Conservation (phyloP, 495 filamentous ascomycete species). For the Tuber magnatum region DNA sequence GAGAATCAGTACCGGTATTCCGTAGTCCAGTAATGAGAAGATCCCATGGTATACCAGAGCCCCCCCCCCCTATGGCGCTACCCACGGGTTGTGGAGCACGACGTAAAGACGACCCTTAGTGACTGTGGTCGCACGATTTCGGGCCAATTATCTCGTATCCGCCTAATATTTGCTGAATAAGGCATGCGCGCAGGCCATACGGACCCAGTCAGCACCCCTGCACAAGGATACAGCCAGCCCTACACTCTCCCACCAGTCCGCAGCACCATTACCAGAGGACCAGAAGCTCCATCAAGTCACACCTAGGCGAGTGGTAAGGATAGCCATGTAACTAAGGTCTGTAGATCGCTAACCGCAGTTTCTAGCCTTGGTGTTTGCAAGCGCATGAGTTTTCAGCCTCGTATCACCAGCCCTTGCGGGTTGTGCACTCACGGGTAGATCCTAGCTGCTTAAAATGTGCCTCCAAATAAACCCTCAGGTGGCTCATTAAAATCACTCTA, state of each 20-base stretch:
- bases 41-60: not conserved
- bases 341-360: not conserved
- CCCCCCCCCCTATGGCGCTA: not conserved
- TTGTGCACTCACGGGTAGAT: not conserved
- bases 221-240: not conserved
- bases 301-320: not conserved
- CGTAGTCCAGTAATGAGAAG: not conserved
- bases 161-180: not conserved
- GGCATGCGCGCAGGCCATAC: not conserved
- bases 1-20: not conserved
- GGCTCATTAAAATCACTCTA: not conserved
- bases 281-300: not conserved
- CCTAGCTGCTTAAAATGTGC: not conserved
- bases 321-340: not conserved
- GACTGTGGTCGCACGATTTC: not conserved
- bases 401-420: not conserved
- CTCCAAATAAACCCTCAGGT: not conserved
- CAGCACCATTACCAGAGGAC: not conserved
- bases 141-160: not conserved
- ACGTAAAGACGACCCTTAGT: not conserved
- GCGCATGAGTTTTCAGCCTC: not conserved
- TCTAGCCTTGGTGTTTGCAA: not conserved
- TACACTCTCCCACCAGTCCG: not conserved
- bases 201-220: not conserved
- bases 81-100: not conserved